Evolutionary conservation across 768 basidiomycete genomes (phyloP).

Genomic region (Tephrocybe sp.): DNA sequence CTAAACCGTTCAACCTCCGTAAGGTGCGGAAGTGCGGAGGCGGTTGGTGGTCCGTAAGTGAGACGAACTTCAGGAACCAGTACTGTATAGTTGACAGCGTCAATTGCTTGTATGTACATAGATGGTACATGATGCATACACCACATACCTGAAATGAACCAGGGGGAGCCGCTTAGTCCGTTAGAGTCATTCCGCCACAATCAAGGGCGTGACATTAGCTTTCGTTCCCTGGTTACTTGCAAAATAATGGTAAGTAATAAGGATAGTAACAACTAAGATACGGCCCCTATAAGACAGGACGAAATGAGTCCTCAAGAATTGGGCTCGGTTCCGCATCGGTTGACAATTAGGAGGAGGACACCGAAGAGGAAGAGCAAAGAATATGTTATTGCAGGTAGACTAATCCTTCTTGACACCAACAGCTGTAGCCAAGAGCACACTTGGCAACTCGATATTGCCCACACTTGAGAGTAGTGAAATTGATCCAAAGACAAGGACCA

Average conservation of each 20-base stretch:
- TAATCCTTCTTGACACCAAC: slow-evolving; percentile 53
- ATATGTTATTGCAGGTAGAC: slow-evolving; percentile 11
- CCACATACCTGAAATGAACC: no score
- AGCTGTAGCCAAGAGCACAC: slow-evolving; percentile 64
- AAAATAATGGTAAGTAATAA: not conserved
- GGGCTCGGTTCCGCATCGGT: not conserved
- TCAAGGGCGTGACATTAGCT: not conserved
- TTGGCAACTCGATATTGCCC: slow-evolving; percentile 65
- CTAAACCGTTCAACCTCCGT: slow-evolving; percentile 5
- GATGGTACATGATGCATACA: no score
- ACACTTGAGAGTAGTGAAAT: slow-evolving; percentile 63
- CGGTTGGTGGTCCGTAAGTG: not conserved
- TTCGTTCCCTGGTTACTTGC: not conserved
- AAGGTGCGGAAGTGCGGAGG: not conserved
- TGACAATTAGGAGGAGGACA: not conserved
- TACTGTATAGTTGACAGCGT: no score
- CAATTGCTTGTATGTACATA: not conserved
- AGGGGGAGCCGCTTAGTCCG: not conserved
- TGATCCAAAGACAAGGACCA: slow-evolving; percentile 66
- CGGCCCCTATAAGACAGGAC: not conserved
- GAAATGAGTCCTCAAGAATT: not conserved
- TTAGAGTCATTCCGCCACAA: not conserved
- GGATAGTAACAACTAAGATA: not conserved
- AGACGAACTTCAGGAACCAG: slow-evolving; percentile 1
- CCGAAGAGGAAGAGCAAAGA: not conserved